phyloP scores from a whole-genome alignment of 768 basidiomycete species.

The Trametes cinnabarina region DNA sequence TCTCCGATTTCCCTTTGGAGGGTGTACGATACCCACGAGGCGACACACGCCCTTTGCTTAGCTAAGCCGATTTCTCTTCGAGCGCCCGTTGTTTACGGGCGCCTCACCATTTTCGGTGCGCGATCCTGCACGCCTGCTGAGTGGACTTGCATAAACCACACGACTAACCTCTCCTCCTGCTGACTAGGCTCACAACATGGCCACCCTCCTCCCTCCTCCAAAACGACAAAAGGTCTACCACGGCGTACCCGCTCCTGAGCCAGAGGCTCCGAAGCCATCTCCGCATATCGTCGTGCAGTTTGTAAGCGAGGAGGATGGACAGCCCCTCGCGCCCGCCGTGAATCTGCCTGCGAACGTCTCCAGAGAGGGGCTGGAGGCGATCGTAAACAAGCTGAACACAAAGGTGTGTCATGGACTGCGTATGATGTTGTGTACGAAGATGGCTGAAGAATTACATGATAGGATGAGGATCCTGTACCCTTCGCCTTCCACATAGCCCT shows the following conservation, averaged over 20 bases:
- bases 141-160: not conserved
- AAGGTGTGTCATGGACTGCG: conserved; percentile 47
- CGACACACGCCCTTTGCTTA: conserved; percentile 6
- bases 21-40: conserved; percentile 16
- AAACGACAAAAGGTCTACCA: conserved; percentile 85
- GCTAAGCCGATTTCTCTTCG: conserved; percentile 4
- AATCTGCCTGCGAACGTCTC: conserved; percentile 86
- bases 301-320: conserved; percentile 83
- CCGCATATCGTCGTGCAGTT: conserved; percentile 89
- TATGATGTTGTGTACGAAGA: not conserved
- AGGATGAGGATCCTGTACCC: conserved; percentile 88
- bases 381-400: conserved; percentile 84
- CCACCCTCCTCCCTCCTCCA: conserved; percentile 82
- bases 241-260: conserved; percentile 63
- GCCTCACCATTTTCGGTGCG: conserved; percentile 14
- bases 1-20: conserved; percentile 10
- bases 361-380: conserved; percentile 76
- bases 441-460: not conserved
- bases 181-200: conserved; percentile 47
- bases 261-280: conserved; percentile 44
- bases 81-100: conserved; percentile 1
- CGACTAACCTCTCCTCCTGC: not conserved
- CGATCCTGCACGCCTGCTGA: conserved; percentile 12
- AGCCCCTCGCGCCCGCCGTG: conserved; percentile 80
- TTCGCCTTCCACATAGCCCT: conserved; percentile 86